A percentile compares a stretch with the other conserved stretches of the same genome.
phyloP scores from a whole-genome alignment of 139 green algal species.

The Zygnema cylindricum region DNA sequence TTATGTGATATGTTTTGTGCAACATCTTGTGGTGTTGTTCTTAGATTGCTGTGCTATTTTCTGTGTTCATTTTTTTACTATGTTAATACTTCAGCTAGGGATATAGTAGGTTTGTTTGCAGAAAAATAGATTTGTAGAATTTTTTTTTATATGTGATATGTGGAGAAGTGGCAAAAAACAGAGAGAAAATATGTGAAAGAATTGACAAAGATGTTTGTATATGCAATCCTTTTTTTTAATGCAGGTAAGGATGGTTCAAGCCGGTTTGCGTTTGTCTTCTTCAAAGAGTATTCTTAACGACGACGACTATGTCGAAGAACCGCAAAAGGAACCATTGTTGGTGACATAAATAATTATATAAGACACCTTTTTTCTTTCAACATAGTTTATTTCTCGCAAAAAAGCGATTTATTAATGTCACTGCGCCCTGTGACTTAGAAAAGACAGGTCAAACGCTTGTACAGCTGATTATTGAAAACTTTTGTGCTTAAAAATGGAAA shows the following conservation, averaged over 20 bases:
- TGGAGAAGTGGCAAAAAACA: not conserved
- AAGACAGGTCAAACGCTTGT: not conserved
- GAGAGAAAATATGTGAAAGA: not conserved
- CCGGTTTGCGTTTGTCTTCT: slow-evolving; percentile 15
- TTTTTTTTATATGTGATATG: not conserved
- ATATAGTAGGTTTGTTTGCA: not conserved
- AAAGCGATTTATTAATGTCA: not conserved
- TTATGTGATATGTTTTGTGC: too few relatives aligned
- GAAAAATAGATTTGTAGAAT: not conserved
- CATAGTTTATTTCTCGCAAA: not conserved
- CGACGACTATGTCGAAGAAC: not conserved
- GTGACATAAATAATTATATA: not conserved
- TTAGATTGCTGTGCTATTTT: too few relatives aligned
- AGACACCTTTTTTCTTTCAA: not conserved
- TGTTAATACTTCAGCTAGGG: not conserved
- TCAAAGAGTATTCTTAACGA: slow-evolving; percentile 37
- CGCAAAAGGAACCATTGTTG: not conserved
- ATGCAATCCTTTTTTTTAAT: not conserved
- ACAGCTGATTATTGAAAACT: not conserved
- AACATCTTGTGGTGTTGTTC: too few relatives aligned
- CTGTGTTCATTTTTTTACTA: not conserved
- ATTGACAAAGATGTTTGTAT: not conserved
- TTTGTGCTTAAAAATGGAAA: too few relatives aligned
- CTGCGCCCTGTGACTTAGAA: not conserved
- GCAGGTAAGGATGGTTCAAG: slow-evolving; percentile 14